A percentile compares a stretch with the other conserved stretches of the same genome.
Conservation (phyloP, 2,329 filamentous ascomycete species). For the Hypomyces rosellus region DNA sequence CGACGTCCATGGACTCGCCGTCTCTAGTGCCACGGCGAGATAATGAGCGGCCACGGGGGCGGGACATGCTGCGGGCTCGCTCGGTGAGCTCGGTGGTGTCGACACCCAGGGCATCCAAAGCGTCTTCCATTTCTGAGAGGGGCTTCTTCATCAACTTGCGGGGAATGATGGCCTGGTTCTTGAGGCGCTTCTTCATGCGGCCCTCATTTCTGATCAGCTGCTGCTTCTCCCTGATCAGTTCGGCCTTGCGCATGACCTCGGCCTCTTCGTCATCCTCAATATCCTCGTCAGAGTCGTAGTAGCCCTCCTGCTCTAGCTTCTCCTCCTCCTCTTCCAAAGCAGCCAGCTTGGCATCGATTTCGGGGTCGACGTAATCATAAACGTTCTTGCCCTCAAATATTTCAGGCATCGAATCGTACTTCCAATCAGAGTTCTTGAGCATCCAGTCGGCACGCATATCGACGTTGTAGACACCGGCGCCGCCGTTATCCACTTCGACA, state of each 20-base stretch:
- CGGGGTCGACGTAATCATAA: constrained; percentile 93
- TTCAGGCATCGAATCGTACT: constrained; percentile 92
- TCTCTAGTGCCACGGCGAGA: constrained; percentile 57
- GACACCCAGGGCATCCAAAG: constrained; percentile 77
- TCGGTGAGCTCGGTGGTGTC: constrained; percentile 70
- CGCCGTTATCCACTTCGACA: constrained; percentile 84
- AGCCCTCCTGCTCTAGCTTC: constrained; percentile 82
- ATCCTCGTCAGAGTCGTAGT: constrained; percentile 79
- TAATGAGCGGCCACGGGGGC: constrained; percentile 63
- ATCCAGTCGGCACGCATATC: constrained; percentile 86
- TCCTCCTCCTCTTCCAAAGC: constrained; percentile 95
- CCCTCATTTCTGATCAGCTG: constrained; percentile 88
- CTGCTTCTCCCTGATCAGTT: constrained; percentile 92
- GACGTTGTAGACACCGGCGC: constrained; percentile 92
- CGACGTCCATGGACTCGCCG: constrained; percentile 70
- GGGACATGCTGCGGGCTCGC: constrained; percentile 61
- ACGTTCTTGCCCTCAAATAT: constrained; percentile 94
- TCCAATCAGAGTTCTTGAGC: constrained; percentile 86
- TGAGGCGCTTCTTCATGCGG: constrained; percentile 90
- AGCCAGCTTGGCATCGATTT: constrained; percentile 88
- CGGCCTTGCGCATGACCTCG: constrained; percentile 84
- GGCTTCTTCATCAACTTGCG: constrained; percentile 75
- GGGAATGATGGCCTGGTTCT: constrained; percentile 93
- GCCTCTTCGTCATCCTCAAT: constrained; percentile 85
- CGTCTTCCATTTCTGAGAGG: constrained; percentile 78